These are phyloP conservation scores for Trichoderma gamsii DNA, from an alignment of 495 filamentous ascomycete species.

Conservation along the genomic window DNA sequence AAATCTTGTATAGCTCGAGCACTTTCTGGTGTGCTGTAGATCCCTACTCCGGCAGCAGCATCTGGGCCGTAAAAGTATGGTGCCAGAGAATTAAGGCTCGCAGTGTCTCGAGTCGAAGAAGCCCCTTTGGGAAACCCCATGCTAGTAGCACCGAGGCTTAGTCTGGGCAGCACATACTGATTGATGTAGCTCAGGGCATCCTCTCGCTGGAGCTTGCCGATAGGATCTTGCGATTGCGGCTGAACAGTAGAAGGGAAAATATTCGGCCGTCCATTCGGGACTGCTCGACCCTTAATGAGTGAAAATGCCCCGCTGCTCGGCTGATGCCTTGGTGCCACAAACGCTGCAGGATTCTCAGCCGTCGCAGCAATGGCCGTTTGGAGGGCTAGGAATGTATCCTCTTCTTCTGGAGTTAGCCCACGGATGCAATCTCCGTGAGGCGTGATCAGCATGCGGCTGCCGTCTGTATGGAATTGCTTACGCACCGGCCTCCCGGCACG, in stretches of 20 bases:
- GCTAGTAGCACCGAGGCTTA: slow-evolving; percentile 38
- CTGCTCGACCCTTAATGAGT: slow-evolving; percentile 49
- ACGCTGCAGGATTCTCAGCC: slow-evolving; percentile 40
- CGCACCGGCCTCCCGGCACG: slow-evolving; percentile 44
- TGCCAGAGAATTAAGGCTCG: slow-evolving; percentile 32
- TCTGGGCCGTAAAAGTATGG: slow-evolving; percentile 39
- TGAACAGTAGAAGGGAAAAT: slow-evolving; percentile 43
- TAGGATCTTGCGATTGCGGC: slow-evolving; percentile 41
- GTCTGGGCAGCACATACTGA: slow-evolving; percentile 54
- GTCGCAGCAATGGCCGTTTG: slow-evolving; percentile 53
- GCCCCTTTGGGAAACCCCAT: slow-evolving; percentile 28
- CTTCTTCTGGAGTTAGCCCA: slow-evolving; percentile 69
- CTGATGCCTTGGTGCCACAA: slow-evolving; percentile 41
- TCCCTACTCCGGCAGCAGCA: slow-evolving; percentile 21
- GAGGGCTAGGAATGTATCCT: slow-evolving; percentile 67
- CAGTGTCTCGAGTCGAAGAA: slow-evolving; percentile 16
- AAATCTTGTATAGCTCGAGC: slow-evolving; percentile 5
- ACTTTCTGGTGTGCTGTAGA: slow-evolving; percentile 12
- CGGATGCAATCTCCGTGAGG: slow-evolving; percentile 73
- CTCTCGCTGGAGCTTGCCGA: slow-evolving; percentile 53
- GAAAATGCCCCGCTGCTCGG: slow-evolving; percentile 42
- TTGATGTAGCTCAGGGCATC: slow-evolving; percentile 62
- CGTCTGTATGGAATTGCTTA: slow-evolving; percentile 38
- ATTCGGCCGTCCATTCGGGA: slow-evolving; percentile 49
- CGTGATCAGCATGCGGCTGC: slow-evolving; percentile 59